phyloP scores from a whole-genome alignment of 768 basidiomycete genomes.

The Tricholoma sp. region DNA sequence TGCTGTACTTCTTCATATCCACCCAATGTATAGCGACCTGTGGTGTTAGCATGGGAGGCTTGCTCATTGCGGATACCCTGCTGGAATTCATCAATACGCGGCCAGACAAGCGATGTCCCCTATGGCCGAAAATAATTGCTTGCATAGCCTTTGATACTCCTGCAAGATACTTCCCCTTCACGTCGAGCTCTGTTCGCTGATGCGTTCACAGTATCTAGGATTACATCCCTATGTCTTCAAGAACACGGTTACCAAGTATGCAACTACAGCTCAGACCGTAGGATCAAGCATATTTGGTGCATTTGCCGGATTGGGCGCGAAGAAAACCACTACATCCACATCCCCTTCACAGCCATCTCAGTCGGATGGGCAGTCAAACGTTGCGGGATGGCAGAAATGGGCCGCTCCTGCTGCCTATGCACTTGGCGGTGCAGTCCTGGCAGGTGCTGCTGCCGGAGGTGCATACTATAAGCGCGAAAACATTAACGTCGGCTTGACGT shows the following conservation, averaged over 20 bases:
- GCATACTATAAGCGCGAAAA: constrained; percentile 82
- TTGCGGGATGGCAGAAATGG: constrained; percentile 58
- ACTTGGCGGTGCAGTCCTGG: constrained; percentile 69
- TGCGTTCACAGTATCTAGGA: constrained; percentile 66
- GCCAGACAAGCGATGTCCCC: constrained; percentile 55
- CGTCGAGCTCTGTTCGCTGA: constrained; percentile 1
- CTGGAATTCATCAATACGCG: constrained; percentile 65
- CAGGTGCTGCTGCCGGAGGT: constrained; percentile 79
- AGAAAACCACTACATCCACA: constrained; percentile 31
- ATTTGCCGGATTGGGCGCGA: constrained; percentile 43
- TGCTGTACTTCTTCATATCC: constrained; percentile 9
- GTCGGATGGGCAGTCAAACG: constrained; percentile 25
- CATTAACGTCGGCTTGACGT: constrained; percentile 61
- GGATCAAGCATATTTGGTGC: constrained; percentile 60
- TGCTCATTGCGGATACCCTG: constrained; percentile 82
- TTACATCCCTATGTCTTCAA: constrained; percentile 85
- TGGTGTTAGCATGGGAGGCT: constrained; percentile 78
- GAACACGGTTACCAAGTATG: constrained; percentile 74
- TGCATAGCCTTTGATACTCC: constrained; percentile 90
- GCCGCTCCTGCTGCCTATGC: constrained; percentile 60
- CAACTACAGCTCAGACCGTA: constrained; percentile 57
- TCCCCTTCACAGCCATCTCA: constrained; percentile 16
- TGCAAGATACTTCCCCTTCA: constrained; percentile 36
- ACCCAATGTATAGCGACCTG: not conserved
- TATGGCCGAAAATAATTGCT: constrained; percentile 89